Evolutionary conservation across 371 early-diverging fungal species (phyloP), one percentile per base, ranked within the genome.

Genomic region (Rhizopus sp.): DNA sequence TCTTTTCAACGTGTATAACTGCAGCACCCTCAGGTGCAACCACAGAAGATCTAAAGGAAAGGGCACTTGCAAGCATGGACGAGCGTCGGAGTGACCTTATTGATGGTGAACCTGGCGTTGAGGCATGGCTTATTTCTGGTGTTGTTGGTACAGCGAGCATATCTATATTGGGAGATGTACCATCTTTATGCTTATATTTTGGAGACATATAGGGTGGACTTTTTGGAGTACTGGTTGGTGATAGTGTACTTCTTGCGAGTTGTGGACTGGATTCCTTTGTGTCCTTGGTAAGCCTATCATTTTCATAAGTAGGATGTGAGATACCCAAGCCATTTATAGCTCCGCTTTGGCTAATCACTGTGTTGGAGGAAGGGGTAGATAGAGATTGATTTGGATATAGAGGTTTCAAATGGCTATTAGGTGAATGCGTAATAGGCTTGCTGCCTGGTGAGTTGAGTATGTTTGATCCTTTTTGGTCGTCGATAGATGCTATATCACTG

Each of bases 41-140:
- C 10, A 44, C 33, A 32, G 66, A 51, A 6, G 58, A 54, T 32
- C 42, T 57, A 30, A 62, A 50, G 5, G 62, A 58, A 15, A 66
- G 16, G 6, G 34, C 62, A 29, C 61, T 66, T 15, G 51, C 47
- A 16, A 61, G 29, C 47, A 65, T 55, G 15, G 61, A 57, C 3
- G 52, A 48, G 8, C 39, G 55, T 4, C 50, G 59, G 4, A 48
- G 50, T 23, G 63, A 57, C 1, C 15, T 12, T 16, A 38, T 38
- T 0, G 42, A 17, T 13, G 57, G 66, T 30, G 32, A 38, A 35
- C 6, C 37, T 17, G 35, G 52, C 48, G 1, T 44, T n/a, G 23
- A 33, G 55, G 38, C 62, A 46, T n/a, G 58, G 16, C 51, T 48
- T 7, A 60, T 60, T 48, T 55, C 60, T 12, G 53, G 56, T 1